Percentiles rank a stretch among this genome's conserved stretches.
Conservation (phyloP, 2,329 filamentous ascomycete species). For the Neofusicoccum laricinum region DNA sequence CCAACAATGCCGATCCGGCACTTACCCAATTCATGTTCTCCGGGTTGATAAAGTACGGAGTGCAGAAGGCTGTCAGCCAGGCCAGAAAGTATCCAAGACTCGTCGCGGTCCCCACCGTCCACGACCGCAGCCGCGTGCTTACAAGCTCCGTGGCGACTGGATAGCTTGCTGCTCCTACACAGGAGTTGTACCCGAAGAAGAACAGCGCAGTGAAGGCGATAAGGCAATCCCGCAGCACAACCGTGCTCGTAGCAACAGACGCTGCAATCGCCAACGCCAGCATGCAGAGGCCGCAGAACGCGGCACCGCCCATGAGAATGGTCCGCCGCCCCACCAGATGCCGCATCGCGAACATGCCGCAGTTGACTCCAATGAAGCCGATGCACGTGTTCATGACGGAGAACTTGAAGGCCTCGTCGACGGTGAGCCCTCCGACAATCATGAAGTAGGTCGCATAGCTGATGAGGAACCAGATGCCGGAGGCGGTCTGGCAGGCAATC, state of each 20-base stretch:
- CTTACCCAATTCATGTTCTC: slow-evolving; percentile 34
- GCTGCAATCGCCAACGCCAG: slow-evolving; percentile 43
- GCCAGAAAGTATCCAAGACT: slow-evolving; percentile 35
- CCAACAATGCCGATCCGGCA: neutral
- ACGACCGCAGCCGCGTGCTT: slow-evolving; percentile 33
- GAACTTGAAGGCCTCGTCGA: slow-evolving; percentile 48
- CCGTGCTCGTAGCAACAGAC: slow-evolving; percentile 24
- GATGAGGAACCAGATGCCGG: slow-evolving; percentile 52
- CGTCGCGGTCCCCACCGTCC: slow-evolving; percentile 34
- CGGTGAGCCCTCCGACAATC: neutral
- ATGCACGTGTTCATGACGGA: slow-evolving; percentile 51
- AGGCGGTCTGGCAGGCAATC: slow-evolving; percentile 45
- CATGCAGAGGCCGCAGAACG: slow-evolving; percentile 45
- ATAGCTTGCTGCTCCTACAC: slow-evolving; percentile 32
- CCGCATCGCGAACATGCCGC: slow-evolving; percentile 50
- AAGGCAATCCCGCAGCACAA: slow-evolving; percentile 25
- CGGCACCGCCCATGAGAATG: slow-evolving; percentile 48
- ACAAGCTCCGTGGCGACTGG: slow-evolving; percentile 32
- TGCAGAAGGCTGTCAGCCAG: slow-evolving; percentile 35
- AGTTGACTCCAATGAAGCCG: slow-evolving; percentile 48
- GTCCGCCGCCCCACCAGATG: slow-evolving; percentile 46
- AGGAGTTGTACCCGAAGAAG: slow-evolving; percentile 35
- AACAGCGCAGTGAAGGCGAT: slow-evolving; percentile 36
- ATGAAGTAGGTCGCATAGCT: slow-evolving; percentile 50
- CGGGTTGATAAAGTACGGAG: slow-evolving; percentile 41